Evolutionary conservation across 306 rosid species (phyloP), one percentile per base, ranked within the genome.

Genomic region (Prosopis cineraria): DNA sequence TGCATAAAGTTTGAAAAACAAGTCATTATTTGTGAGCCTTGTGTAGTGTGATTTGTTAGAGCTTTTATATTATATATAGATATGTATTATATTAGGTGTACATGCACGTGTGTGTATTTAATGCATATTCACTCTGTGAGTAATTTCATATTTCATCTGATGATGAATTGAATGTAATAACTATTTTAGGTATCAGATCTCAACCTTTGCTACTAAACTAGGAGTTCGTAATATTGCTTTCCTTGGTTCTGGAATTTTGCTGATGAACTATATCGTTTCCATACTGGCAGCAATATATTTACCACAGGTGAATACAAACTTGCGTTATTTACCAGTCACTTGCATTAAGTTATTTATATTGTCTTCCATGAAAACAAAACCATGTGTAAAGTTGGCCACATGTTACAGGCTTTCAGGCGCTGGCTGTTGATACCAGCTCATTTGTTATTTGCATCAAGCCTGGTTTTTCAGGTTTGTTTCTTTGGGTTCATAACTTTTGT

Each of bases 181-280:
- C 73, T 12, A 68, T 67, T 48, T 79, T 77, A 94, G 98, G 90
- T 94, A 84, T 89, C 88, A 89, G 82, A 92, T 94, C 89, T 90
- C 98, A 44, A 94, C 98, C 77, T 90, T 94, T 40, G 98, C 98
- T 30, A 92, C 97, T 34, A 94, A 90, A 79, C 91, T 94, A 60
- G 98, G 98, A 72, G 97, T 94, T 27, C 87, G 88, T 77, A 94
- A 92, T 81, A 94, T 94, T 71, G 87, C 97, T 22, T 90, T 88
- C 84, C 97, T 94, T 77, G 97, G 98, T 87, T 88, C 96, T 55
- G 98, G 96, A 83, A 91, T 94, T 83, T 83, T 94, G 86, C 90
- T 94, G 72, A 58, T 87, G 83, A 94, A 92, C 82, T 94, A 94
- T 79, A 40, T 94, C 24, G 91, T 84, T 88, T 87, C 97, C 70